Evolutionary conservation across 23 red algal genomes (phyloP).

Genomic region (Gracilaria caudata): DNA sequence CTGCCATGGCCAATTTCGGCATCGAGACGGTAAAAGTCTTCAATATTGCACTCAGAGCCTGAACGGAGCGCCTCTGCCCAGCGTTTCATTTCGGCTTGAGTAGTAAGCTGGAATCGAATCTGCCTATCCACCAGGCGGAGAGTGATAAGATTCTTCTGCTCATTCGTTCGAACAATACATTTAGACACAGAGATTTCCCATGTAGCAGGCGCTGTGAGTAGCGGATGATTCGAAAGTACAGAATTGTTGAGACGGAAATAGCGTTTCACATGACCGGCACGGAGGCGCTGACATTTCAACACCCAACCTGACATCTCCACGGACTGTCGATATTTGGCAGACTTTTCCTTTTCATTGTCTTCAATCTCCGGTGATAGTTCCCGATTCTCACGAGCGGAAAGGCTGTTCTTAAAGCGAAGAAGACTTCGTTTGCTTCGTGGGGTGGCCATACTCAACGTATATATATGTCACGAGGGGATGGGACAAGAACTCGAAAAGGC

Average conservation of each 20-base stretch:
- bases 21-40: conserved; percentile 67
- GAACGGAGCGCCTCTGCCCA: conserved; percentile 51
- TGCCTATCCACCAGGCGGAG: conserved; percentile 31
- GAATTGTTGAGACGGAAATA: conserved; percentile 55
- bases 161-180: conserved; percentile 49
- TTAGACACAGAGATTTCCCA: conserved; percentile 67
- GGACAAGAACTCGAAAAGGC: neutral
- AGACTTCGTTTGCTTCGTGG: conserved; percentile 21
- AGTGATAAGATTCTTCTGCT: conserved; percentile 31
- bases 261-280: conserved; percentile 30
- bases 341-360: neutral
- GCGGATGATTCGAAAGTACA: conserved; percentile 44
- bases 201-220: conserved; percentile 43
- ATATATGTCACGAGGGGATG: neutral
- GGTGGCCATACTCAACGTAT: neutral
- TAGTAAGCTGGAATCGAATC: conserved; percentile 58
- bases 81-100: conserved; percentile 38
- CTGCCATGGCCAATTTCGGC: conserved; percentile 48
- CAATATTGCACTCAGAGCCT: conserved; percentile 47
- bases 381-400: neutral
- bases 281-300: conserved; percentile 43
- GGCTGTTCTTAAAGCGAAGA: conserved; percentile 15
- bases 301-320: conserved; percentile 77
- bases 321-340: conserved; percentile 37
- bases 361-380: neutral